Base-by-base conservation (phyloP, 73 alveolate species). In the Tetrahymena thermophila region DNA sequence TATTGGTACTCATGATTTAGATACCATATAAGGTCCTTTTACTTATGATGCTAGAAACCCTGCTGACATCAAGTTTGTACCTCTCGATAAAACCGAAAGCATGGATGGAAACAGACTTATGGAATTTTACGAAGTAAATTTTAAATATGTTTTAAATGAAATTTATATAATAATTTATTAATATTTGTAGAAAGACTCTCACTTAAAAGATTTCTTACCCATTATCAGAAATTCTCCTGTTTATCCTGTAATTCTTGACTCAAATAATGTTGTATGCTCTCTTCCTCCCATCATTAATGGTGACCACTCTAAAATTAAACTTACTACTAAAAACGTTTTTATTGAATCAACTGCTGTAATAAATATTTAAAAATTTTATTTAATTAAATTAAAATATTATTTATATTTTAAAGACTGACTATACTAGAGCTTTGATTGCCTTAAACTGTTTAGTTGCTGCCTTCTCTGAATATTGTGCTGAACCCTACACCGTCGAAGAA, bases 281-380 rank as follows among this genome's bases (percentile, higher is more conserved):
- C 97, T 99, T 93, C 99, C 99, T 14, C 99, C 99, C 55, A 99
- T 99, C 58, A 99, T 99, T 95, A 99, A 99, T 97, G 99, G 99
- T 93, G 99, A 99, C 55, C 99, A 99, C 96, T 98, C 99, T 28
- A 99, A 99, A 97, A 99, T 99, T 97, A 97, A 99, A 34, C 95
- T 96, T 85, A 98, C 98, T 95, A 99, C 99, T 23, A 99, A 98
- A 98, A 95, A 99, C 99, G 84, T 99, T 97, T 35, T 96, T 56
- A 96, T 96, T 85, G 98, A 96, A 95, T 94, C 94, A 40, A 97
- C 97, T 25, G 97, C 97, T 94, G 98, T 85, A 97, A 96, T 85
- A 56, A 55, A 19, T 42, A 25, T n/a, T n/a, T n/a, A n/a, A n/a
- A n/a, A 2, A 84, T 95, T 40, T 94, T 93, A 16, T 23, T 23